Evolutionary conservation across 352 stramenopile genomes (phyloP).

Genomic region (Globisporangium nunn): DNA sequence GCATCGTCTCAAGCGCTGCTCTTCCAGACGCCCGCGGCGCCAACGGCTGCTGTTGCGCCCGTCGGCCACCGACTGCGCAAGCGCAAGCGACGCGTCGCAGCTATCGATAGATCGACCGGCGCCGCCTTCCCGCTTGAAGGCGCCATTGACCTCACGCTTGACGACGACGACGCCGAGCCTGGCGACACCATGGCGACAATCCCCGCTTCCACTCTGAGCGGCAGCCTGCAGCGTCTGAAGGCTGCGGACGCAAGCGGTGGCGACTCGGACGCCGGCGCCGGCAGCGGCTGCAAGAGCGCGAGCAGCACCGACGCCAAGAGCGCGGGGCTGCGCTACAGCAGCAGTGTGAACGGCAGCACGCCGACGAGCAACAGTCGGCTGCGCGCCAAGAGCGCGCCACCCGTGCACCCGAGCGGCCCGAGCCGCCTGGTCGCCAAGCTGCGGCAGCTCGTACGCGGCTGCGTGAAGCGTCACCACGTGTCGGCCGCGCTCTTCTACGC

Average conservation of each 20-base stretch:
- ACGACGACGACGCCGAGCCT: conserved; percentile 10
- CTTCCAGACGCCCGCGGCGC: conserved; percentile 11
- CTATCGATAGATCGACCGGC: conserved; percentile 20
- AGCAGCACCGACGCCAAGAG: conserved; percentile 12
- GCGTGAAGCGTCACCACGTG: conserved; percentile 42
- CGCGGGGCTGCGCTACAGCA: conserved; percentile 12
- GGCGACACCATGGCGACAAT: conserved; percentile 2
- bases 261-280: conserved; percentile 8
- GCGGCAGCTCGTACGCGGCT: conserved; percentile 35
- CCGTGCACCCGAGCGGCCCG: conserved; percentile 4
- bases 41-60: background rate
- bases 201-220: conserved; percentile 1
- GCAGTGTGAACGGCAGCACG: conserved; percentile 15
- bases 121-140: conserved; percentile 8
- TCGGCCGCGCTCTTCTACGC: conserved; percentile 66
- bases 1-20: conserved; percentile 8
- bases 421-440: conserved; percentile 23
- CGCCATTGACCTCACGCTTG: conserved; percentile 15
- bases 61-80: conserved; percentile 22
- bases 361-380: conserved; percentile 1
- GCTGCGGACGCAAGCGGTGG: conserved; percentile 4
- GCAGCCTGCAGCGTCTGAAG: background rate
- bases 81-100: conserved; percentile 29
- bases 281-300: conserved; percentile 9
- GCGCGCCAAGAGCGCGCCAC: conserved; percentile 1